Evolutionary conservation across 2,329 filamentous ascomycete genomes (phyloP), one percentile per base, ranked within the genome.

Genomic region (Macrophomina pseudophaseolina): DNA sequence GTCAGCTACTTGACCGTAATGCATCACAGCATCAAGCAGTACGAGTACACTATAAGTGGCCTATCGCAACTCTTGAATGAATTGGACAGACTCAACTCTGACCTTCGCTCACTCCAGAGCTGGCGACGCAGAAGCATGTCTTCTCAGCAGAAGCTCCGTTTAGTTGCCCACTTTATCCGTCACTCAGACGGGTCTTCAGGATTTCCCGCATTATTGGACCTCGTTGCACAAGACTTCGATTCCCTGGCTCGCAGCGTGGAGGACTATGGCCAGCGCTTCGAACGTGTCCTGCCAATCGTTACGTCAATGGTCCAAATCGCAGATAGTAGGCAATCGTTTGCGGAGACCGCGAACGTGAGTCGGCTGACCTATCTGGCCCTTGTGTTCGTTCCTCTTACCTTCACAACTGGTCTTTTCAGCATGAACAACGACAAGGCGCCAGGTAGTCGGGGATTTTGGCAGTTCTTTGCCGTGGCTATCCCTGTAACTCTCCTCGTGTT

Each of bases 1-100:
- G 68, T 70, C 2, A 73, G 71, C 42, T 74, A 73, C 60, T 40
- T 72, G 14, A 68, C 67, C 4, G 69, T 73, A 1, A 74, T 74
- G 73, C 67, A 70, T 11, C 62, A 67, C 38, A 70, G 68, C 56
- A 66, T 72, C 35, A 71, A 71, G 38, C 23, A 60, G 35, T 70
- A 73, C 65, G 72, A 74, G 54, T 72, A 73, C 58, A 56, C 66
- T n/a, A 42, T 68, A 23, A 63, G 69, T 18, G 53, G 67, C 12
- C 51, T 70, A 18, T 18, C 60, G 0, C 40, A 18, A 5, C 14
- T 49, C 1, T 8, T 30, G 6, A 48, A 65, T 14, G 42, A 70
- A 5, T 60, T 71, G 14, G 67, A 72, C 9, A 63, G 68, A 23
- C 67, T 74, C 58, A 69, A 73, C 35, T 66, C 59, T 3, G 70